Percentiles rank a stretch among this genome's conserved stretches.
These are phyloP conservation scores for Haemoproteus tartakovskyi DNA, from an alignment of 169 alveolate genomes.

Conservation along the genomic window DNA sequence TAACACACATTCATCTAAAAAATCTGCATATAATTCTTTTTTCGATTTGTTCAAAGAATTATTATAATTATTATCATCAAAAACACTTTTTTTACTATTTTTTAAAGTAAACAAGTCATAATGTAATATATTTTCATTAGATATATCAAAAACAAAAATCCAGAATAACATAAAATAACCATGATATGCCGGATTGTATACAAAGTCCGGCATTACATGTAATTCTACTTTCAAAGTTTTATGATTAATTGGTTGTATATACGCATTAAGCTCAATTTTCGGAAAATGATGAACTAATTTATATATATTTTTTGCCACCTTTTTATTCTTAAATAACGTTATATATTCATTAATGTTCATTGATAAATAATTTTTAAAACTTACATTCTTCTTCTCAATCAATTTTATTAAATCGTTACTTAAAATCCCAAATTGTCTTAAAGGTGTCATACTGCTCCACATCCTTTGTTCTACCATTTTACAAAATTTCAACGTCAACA, in stretches of 20 bases:
- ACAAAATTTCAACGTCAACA: constrained; percentile 87
- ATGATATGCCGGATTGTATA: constrained; percentile 91
- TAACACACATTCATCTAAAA: constrained; percentile 79
- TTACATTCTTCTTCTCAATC: constrained; percentile 94
- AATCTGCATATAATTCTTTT: no score
- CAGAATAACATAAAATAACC: constrained; percentile 94
- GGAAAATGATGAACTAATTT: constrained; percentile 91
- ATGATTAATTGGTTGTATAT: constrained; percentile 95
- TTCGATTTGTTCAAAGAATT: no score
- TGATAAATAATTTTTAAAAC: constrained; percentile 94
- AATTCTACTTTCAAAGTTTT: constrained; percentile 91
- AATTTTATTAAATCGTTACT: constrained; percentile 92
- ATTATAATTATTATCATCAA: background rate
- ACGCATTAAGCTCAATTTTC: constrained; percentile 91
- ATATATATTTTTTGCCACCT: constrained; percentile 86
- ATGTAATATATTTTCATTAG: constrained; percentile 94
- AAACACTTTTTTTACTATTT: constrained; percentile 32
- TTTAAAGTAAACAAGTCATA: constrained; percentile 86
- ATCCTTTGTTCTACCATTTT: constrained; percentile 97
- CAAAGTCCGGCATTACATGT: constrained; percentile 91
- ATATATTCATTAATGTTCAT: constrained; percentile 92
- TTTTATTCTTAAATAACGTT: constrained; percentile 90
- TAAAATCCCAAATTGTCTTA: constrained; percentile 95
- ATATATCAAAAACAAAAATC: constrained; percentile 96
- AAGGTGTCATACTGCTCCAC: constrained; percentile 98